These are phyloP conservation scores for Amanita rubescens DNA, from an alignment of 768 basidiomycete genomes.

Conservation along the genomic window DNA sequence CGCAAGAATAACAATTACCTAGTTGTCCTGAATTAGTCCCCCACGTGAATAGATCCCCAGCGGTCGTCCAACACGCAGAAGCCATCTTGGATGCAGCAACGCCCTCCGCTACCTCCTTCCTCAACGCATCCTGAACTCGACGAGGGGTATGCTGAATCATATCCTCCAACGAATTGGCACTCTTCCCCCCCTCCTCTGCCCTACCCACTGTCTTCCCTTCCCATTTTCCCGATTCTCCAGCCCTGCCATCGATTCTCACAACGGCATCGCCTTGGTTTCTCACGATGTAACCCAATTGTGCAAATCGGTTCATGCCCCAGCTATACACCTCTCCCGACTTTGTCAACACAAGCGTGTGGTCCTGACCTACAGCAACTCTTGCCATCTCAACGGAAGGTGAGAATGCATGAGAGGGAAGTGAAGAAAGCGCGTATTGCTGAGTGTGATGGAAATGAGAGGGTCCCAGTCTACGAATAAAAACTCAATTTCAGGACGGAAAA, in stretches of 20 bases:
- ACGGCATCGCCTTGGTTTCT: slow-evolving; percentile 18
- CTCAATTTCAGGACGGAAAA: background rate
- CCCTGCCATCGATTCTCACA: background rate
- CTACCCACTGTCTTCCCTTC: background rate
- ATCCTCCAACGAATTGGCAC: slow-evolving; percentile 39
- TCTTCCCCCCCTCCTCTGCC: background rate
- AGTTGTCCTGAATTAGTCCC: slow-evolving; percentile 92
- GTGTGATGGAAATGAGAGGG: slow-evolving; percentile 25
- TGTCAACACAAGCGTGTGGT: slow-evolving; percentile 88
- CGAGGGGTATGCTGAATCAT: slow-evolving; percentile 71
- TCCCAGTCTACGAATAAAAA: slow-evolving; percentile 37
- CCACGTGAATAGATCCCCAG: slow-evolving; percentile 71
- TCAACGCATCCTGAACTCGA: slow-evolving; percentile 65
- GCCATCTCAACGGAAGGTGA: slow-evolving; percentile 45
- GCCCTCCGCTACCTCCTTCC: slow-evolving; percentile 72
- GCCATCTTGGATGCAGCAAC: slow-evolving; percentile 83
- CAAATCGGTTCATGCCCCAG: slow-evolving; percentile 88
- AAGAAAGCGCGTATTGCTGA: slow-evolving; percentile 68
- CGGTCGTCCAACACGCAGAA: slow-evolving; percentile 81
- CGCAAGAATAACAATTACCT: slow-evolving; percentile 31
- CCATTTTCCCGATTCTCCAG: background rate
- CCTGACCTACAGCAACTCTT: slow-evolving; percentile 78
- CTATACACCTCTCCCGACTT: slow-evolving; percentile 75
- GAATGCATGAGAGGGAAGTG: slow-evolving; percentile 34
- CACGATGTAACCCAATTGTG: slow-evolving; percentile 81